These are phyloP conservation scores for Globisporangium canariense DNA, from an alignment of 352 stramenopile genomes.

Conservation along the genomic window DNA sequence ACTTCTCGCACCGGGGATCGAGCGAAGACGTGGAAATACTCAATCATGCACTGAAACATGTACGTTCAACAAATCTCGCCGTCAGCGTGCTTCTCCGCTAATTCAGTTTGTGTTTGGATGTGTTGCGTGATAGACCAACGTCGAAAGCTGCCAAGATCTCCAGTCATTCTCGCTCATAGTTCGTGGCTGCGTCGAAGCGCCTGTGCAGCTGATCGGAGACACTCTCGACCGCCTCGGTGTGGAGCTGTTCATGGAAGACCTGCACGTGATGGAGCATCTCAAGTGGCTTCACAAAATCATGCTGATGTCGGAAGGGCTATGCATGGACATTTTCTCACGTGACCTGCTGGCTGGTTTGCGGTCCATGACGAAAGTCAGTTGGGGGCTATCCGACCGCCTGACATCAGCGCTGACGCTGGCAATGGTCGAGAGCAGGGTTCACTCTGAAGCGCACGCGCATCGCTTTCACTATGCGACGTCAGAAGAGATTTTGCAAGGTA, in stretches of 20 bases:
- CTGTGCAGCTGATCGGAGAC: conserved; percentile 33
- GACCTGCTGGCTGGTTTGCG: conserved; percentile 47
- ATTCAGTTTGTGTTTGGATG: conserved; percentile 5
- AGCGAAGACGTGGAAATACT: conserved; percentile 13
- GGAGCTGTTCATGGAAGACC: conserved; percentile 34
- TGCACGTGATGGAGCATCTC: conserved; percentile 47
- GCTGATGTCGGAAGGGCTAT: conserved; percentile 72
- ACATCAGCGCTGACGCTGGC: conserved; percentile 49
- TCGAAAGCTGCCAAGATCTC: not conserved
- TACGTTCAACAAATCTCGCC: not conserved
- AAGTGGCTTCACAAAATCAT: conserved; percentile 59
- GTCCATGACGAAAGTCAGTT: conserved; percentile 42
- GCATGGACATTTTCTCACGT: conserved; percentile 65
- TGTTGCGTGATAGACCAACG: not conserved
- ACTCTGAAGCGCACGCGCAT: conserved; percentile 19
- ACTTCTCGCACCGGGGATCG: conserved; percentile 8
- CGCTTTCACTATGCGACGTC: conserved; percentile 50
- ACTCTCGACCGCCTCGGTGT: conserved; percentile 49
- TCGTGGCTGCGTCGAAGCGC: conserved; percentile 34
- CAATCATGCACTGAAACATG: not conserved
- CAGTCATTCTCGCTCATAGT: conserved; percentile 43
- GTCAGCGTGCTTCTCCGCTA: conserved; percentile 8
- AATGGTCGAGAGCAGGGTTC: conserved; percentile 50
- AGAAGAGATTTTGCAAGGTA: conserved; percentile 39
- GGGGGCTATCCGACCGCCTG: conserved; percentile 41